These are phyloP conservation scores for Coemansia sp. DNA, from an alignment of 192 early-diverging fungal species.

Conservation along the genomic window DNA sequence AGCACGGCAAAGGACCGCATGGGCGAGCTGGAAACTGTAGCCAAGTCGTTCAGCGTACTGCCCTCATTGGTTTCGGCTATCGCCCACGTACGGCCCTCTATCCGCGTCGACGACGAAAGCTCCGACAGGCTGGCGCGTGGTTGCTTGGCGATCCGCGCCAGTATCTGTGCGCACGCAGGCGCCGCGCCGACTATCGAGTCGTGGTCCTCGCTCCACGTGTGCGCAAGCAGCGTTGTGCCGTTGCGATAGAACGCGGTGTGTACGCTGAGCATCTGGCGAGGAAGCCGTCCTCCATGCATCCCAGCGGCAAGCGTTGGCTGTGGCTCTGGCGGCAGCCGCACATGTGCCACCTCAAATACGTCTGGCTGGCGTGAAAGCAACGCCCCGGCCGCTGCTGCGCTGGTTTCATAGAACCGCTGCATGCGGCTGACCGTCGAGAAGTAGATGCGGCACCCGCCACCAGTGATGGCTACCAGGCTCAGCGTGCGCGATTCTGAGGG, in stretches of 20 bases:
- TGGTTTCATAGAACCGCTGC: constrained; percentile 41
- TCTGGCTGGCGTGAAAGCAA: constrained; percentile 45
- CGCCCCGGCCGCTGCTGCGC: constrained; percentile 7
- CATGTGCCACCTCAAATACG: constrained; percentile 66
- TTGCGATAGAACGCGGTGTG: constrained; percentile 70
- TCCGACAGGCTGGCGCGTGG: constrained; percentile 54
- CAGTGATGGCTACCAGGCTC: constrained; percentile 77
- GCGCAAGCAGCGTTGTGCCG: constrained; percentile 70
- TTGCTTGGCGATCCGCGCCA: constrained; percentile 31
- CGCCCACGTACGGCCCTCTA: constrained; percentile 84
- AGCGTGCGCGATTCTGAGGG: constrained; percentile 65
- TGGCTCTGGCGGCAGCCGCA: constrained; percentile 67
- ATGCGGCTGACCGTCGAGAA: constrained; percentile 61
- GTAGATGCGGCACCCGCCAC: constrained; percentile 76
- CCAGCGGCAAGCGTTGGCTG: constrained; percentile 34
- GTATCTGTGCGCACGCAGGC: constrained; percentile 66
- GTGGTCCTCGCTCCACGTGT: constrained; percentile 66
- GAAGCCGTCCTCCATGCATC: background rate
- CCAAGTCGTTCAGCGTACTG: constrained; percentile 67
- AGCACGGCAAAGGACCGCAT: constrained; percentile 71
- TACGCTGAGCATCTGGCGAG: constrained; percentile 37
- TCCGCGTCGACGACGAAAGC: constrained; percentile 49
- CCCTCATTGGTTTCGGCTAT: constrained; percentile 63
- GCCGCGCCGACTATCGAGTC: constrained; percentile 69
- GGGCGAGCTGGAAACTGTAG: constrained; percentile 59